Percentiles rank a stretch among this genome's conserved stretches.
phyloP scores from a whole-genome alignment of 345 rosid species.

The Boechera retrofracta region DNA sequence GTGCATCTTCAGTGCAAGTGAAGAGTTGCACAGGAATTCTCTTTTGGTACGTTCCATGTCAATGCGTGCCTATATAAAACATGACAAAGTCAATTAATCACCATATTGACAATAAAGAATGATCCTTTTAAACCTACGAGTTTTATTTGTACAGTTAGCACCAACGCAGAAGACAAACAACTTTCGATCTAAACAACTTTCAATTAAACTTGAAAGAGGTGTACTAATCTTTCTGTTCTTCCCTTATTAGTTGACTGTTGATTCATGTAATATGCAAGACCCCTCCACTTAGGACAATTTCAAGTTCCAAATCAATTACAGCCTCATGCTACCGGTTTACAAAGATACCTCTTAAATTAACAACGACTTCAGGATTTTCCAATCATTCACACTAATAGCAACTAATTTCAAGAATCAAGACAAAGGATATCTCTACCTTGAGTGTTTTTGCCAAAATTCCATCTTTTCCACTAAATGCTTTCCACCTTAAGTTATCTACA shows the following conservation, averaged over 20 bases:
- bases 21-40: slow-evolving; percentile 63
- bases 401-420: slow-evolving; percentile 28
- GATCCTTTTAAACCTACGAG: slow-evolving; percentile 14
- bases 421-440: slow-evolving; percentile 61
- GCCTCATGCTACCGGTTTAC: slow-evolving; percentile 10
- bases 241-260: slow-evolving; percentile 17
- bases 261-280: slow-evolving; percentile 14
- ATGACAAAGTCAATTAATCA: slow-evolving; percentile 23
- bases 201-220: neutral
- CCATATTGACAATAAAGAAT: slow-evolving; percentile 30
- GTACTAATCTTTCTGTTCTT: neutral
- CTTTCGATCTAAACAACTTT: neutral
- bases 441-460: slow-evolving; percentile 83
- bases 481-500: slow-evolving; percentile 84
- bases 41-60: slow-evolving; percentile 73
- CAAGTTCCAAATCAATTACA: slow-evolving; percentile 3
- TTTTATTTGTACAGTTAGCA: slow-evolving; percentile 16
- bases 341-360: slow-evolving; percentile 11
- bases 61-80: slow-evolving; percentile 69
- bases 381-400: slow-evolving; percentile 3
- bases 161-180: slow-evolving; percentile 11
- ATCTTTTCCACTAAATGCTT: slow-evolving; percentile 79
- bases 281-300: slow-evolving; percentile 6
- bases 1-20: slow-evolving; percentile 83
- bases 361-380: slow-evolving; percentile 3